These are phyloP conservation scores for Pythium apleroticum DNA, from an alignment of 352 stramenopile genomes.

Conservation along the genomic window DNA sequence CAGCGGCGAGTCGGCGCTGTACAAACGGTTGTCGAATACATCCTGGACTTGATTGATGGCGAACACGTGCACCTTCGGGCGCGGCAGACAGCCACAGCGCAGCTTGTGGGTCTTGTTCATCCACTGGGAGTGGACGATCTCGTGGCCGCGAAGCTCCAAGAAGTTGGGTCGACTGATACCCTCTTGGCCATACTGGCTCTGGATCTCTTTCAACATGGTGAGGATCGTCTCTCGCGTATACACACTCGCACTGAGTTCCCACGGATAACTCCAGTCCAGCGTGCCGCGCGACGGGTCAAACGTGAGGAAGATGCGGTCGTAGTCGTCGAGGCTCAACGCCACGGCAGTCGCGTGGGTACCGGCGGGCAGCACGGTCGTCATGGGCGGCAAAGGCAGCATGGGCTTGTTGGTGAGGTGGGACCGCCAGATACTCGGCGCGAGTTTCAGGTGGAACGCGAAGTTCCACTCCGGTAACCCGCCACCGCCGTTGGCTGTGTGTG, in stretches of 20 bases:
- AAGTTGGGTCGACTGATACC: conserved; percentile 59
- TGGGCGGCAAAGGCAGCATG: conserved; percentile 43
- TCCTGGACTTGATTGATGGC: conserved; percentile 88
- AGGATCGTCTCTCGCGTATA: conserved; percentile 46
- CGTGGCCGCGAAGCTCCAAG: conserved; percentile 58
- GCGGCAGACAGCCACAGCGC: conserved; percentile 44
- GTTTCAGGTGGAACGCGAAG: conserved; percentile 73
- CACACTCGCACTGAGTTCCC: conserved; percentile 83
- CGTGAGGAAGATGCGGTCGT: conserved; percentile 29
- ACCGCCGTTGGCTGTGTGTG: no score
- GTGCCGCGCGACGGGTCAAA: conserved; percentile 48
- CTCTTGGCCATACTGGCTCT: conserved; percentile 28
- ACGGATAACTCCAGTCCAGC: conserved; percentile 85
- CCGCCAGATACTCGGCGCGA: conserved; percentile 73
- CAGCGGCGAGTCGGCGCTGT: conserved; percentile 27
- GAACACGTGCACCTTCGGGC: conserved; percentile 72
- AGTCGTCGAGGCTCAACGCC: conserved; percentile 17
- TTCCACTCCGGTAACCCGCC: conserved; percentile 20
- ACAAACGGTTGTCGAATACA: conserved; percentile 72
- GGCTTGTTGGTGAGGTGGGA: conserved; percentile 63
- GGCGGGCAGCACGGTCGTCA: conserved; percentile 28
- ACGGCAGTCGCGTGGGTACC: conserved; percentile 7
- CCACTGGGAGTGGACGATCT: conserved; percentile 38
- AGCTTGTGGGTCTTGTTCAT: conserved; percentile 29
- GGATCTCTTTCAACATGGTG: conserved; percentile 35